phyloP scores from a whole-genome alignment of 2,329 filamentous ascomycete species.

The Grosmannia huntii region DNA sequence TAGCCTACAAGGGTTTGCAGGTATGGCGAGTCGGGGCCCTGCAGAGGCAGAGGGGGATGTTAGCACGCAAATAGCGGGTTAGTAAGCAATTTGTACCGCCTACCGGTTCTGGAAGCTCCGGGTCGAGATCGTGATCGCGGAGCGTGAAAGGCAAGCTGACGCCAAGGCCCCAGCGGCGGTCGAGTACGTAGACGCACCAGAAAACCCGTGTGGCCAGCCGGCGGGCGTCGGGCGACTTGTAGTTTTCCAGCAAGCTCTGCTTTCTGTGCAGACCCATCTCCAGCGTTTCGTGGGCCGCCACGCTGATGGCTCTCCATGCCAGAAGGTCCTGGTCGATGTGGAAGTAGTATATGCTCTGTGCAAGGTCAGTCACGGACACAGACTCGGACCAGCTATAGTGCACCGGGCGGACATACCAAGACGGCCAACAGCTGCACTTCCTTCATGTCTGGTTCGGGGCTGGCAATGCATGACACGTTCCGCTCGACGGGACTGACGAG shows the following conservation, averaged over 20 bases:
- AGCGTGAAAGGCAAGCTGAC: conserved; percentile 34
- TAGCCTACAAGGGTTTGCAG: conserved; percentile 35
- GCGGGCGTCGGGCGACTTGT: conserved; percentile 16
- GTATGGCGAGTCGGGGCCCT: conserved; percentile 15
- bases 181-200: conserved; percentile 36
- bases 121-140: conserved; percentile 33
- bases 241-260: conserved; percentile 24
- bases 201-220: conserved; percentile 24
- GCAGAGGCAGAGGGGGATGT: background rate
- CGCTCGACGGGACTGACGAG: conserved; percentile 17
- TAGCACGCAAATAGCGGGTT: too few relatives aligned
- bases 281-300: conserved; percentile 30
- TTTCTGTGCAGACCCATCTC: conserved; percentile 34
- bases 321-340: conserved; percentile 36
- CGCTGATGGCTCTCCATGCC: conserved; percentile 33
- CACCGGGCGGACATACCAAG: background rate
- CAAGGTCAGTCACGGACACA: background rate
- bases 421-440: background rate
- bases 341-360: conserved; percentile 23
- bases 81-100: background rate
- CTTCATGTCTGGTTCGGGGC: background rate
- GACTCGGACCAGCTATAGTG: too few relatives aligned
- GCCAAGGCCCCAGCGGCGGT: conserved; percentile 36
- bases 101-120: conserved; percentile 30
- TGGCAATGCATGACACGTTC: conserved; percentile 16